Evolutionary conservation across 2,329 filamentous ascomycete species (phyloP), one percentile per base, ranked within the genome.

Genomic region (Fusarium sp.): DNA sequence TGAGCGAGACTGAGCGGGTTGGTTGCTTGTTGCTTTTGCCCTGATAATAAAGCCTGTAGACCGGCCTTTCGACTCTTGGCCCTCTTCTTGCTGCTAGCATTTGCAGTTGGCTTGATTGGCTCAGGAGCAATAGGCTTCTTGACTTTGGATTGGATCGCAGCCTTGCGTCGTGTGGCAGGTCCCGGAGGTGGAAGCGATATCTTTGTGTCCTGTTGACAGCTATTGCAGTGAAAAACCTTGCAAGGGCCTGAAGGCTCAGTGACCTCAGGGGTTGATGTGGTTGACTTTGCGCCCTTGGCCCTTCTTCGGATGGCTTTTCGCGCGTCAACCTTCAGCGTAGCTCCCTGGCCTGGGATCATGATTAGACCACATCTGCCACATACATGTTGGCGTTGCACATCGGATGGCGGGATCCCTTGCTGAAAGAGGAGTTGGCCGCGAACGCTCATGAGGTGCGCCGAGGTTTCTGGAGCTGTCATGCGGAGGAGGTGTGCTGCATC

Each of bases 51-150:
- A 55, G 89, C 88, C 75, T 90, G 87, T n/a, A 92, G 80, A 1
- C 87, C 88, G 33, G 87, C 86, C 77, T 90, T 91, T 64, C 88
- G 83, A 65, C 81, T 86, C 79, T 89, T 91, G 31, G 89, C 86
- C 54, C 88, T 83, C 79, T 90, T 90, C 79, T 88, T 90, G 79
- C 86, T 90, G 78, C 79, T 87, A 7, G 86, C 84, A 74, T 86
- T 89, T 33, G 84, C 79, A 2, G 83, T 81, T 14, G 64, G 72
- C 65, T 77, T 72, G 74, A 82, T 56, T 77, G 61, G 55, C 18
- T 73, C 72, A 13, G 64, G 50, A n/a, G 58, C 18, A 44, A 44
- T 46, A 16, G 58, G 20, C 33, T 72, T 65, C 58, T 76, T 78
- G 16, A 65, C 29, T 14, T 66, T 73, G 23, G 60, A 27, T 27